phyloP scores from a whole-genome alignment of 1,139 yeast species.

The Debaryomyces coudertii region DNA sequence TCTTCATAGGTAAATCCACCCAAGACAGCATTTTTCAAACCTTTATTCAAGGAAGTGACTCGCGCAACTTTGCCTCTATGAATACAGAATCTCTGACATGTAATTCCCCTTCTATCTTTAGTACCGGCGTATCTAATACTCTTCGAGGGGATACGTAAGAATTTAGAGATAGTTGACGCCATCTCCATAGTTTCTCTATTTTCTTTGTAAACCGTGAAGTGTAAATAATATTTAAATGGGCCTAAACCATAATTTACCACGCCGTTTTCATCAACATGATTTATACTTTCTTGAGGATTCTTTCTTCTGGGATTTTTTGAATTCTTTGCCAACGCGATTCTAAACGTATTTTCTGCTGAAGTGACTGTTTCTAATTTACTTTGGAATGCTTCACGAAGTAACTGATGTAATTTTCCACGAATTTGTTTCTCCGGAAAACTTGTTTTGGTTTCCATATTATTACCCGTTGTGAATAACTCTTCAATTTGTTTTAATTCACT shows the following conservation, averaged over 20 bases:
- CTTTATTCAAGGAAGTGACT: conserved; percentile 73
- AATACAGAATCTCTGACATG: conserved; percentile 81
- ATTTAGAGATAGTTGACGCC: conserved; percentile 70
- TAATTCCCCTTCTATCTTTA: conserved; percentile 93
- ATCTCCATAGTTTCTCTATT: conserved; percentile 98
- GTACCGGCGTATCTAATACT: conserved; percentile 87
- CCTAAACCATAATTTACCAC: conserved; percentile 65
- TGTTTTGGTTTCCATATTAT: conserved; percentile 60
- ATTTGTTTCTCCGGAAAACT: conserved; percentile 65
- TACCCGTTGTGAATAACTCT: conserved; percentile 57
- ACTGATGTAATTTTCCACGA: conserved; percentile 77
- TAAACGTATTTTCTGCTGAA: conserved; percentile 65
- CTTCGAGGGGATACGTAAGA: conserved; percentile 72
- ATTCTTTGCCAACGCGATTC: conserved; percentile 53
- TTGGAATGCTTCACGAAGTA: conserved; percentile 73
- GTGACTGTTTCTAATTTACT: conserved; percentile 81
- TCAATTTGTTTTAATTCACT: conserved; percentile 61
- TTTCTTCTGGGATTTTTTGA: conserved; percentile 29
- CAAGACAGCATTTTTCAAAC: conserved; percentile 69
- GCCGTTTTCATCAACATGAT: conserved; percentile 53
- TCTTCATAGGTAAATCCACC: conserved; percentile 79
- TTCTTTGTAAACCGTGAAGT: conserved; percentile 85
- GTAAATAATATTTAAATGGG: conserved; percentile 65
- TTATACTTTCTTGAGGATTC: conserved; percentile 47
- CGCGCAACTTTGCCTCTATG: conserved; percentile 77